Conservation (phyloP, 129 eudicot genomes). For the Flaveria trinervia region DNA sequence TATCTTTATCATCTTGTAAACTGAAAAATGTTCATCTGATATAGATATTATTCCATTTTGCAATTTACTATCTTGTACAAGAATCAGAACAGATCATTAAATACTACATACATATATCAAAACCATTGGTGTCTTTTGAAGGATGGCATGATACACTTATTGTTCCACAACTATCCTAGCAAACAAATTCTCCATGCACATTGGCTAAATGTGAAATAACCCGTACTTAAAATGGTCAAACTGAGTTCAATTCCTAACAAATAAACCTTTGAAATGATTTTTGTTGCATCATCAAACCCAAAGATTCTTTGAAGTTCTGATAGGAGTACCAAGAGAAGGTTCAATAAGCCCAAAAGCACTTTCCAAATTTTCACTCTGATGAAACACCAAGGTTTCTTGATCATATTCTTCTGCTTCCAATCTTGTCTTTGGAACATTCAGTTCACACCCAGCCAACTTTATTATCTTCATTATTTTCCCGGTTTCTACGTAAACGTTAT, state of each 20-base stretch:
- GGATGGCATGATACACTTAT: conserved; percentile 5
- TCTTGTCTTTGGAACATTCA: conserved; percentile 39
- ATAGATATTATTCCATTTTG: conserved; percentile 33
- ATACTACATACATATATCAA: background rate
- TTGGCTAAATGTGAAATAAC: background rate
- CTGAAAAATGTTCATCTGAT: conserved; percentile 27
- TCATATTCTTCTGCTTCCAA: conserved; percentile 50
- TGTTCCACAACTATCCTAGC: conserved; percentile 9
- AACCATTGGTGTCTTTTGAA: conserved; percentile 3
- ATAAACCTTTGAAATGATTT: conserved; percentile 43
- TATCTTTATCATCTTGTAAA: conserved; percentile 44
- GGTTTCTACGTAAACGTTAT: conserved; percentile 39
- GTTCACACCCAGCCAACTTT: conserved; percentile 43
- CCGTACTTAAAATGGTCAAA: conserved; percentile 49
- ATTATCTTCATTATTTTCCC: conserved; percentile 45
- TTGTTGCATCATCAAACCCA: conserved; percentile 34
- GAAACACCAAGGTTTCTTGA: conserved; percentile 37
- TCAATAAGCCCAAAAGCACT: conserved; percentile 50
- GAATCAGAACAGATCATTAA: conserved; percentile 6
- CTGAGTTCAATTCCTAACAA: conserved; percentile 5
- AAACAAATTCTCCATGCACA: conserved; percentile 13
- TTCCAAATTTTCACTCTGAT: conserved; percentile 60
- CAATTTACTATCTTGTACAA: conserved; percentile 19
- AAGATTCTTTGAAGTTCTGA: conserved; percentile 41
- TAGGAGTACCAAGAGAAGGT: conserved; percentile 29